Evolutionary conservation across 2,329 filamentous ascomycete genomes (phyloP).

Genomic region (Colletotrichum noveboracense): DNA sequence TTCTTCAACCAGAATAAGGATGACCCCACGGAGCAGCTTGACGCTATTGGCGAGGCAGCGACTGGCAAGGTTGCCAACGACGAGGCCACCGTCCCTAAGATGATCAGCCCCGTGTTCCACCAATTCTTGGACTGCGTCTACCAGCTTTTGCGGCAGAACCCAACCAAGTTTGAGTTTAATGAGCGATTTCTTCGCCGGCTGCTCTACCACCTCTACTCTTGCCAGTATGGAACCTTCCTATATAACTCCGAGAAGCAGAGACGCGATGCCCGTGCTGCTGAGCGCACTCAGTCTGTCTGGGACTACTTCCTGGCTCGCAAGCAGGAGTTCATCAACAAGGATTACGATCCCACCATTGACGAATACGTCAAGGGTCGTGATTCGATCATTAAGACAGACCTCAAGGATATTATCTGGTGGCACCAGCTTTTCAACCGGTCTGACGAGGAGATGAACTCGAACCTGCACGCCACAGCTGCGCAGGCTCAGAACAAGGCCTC

Average conservation of each 20-base stretch:
- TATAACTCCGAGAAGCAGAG: conserved; percentile 95
- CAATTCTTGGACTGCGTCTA: conserved; percentile 96
- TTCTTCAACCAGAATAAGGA: conserved; percentile 82
- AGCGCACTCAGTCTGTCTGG: conserved; percentile 88
- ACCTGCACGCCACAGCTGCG: conserved; percentile 58
- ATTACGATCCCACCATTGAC: conserved; percentile 77
- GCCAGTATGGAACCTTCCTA: conserved; percentile 95
- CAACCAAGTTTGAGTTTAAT: conserved; percentile 93
- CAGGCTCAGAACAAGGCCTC: conserved; percentile 46
- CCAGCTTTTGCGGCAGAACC: conserved; percentile 85
- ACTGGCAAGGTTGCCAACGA: conserved; percentile 49
- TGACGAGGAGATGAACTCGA: conserved; percentile 91
- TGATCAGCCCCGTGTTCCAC: conserved; percentile 95
- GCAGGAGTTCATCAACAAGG: conserved; percentile 80
- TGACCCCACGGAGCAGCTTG: conserved; percentile 63
- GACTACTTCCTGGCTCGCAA: conserved; percentile 88
- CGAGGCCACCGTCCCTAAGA: conserved; percentile 81
- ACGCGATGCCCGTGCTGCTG: conserved; percentile 68
- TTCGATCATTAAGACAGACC: conserved; percentile 80
- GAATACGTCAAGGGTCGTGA: conserved; percentile 82
- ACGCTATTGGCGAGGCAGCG: conserved; percentile 47
- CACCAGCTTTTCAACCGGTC: conserved; percentile 83
- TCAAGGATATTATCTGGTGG: conserved; percentile 92
- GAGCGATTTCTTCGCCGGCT: conserved; percentile 89
- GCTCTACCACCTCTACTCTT: conserved; percentile 92